These are phyloP conservation scores for Venturia nashicola DNA, from an alignment of 2,329 filamentous ascomycete species.

Conservation along the genomic window DNA sequence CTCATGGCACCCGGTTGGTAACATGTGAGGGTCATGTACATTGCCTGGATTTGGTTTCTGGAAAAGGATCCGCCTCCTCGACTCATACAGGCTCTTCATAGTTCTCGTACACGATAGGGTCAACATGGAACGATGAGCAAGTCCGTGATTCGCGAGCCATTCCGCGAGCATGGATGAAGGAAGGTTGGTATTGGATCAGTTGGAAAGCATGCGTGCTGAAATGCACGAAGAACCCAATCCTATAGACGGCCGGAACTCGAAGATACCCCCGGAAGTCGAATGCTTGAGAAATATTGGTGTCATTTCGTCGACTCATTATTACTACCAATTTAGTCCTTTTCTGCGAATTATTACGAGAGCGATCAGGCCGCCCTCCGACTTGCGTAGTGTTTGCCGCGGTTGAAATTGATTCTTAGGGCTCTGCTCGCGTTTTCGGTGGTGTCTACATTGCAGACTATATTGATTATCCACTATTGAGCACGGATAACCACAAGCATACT, in stretches of 20 bases:
- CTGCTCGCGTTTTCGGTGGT: background rate
- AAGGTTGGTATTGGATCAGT: background rate
- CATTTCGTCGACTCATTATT: too few relatives aligned
- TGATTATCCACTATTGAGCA: background rate
- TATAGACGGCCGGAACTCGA: too few relatives aligned
- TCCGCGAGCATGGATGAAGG: background rate
- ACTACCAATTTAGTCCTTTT: background rate
- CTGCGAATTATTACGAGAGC: background rate
- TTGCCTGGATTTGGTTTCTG: background rate
- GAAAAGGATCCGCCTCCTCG: background rate
- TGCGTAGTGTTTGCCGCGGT: background rate
- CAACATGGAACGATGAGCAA: background rate
- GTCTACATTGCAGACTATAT: background rate
- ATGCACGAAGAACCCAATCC: background rate
- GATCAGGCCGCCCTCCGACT: background rate
- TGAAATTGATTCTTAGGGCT: background rate
- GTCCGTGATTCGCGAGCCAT: background rate
- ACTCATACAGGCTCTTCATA: background rate
- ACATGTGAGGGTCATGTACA: background rate
- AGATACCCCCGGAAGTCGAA: background rate
- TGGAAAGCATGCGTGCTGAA: background rate
- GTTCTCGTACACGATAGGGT: background rate
- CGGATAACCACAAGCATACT: background rate
- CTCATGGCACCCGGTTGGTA: background rate
- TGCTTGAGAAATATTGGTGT: too few relatives aligned